Percentiles rank a stretch among this genome's conserved stretches.
Evolutionary conservation across 2,329 filamentous ascomycete genomes (phyloP).

Genomic region (Aspergillus intermedius): DNA sequence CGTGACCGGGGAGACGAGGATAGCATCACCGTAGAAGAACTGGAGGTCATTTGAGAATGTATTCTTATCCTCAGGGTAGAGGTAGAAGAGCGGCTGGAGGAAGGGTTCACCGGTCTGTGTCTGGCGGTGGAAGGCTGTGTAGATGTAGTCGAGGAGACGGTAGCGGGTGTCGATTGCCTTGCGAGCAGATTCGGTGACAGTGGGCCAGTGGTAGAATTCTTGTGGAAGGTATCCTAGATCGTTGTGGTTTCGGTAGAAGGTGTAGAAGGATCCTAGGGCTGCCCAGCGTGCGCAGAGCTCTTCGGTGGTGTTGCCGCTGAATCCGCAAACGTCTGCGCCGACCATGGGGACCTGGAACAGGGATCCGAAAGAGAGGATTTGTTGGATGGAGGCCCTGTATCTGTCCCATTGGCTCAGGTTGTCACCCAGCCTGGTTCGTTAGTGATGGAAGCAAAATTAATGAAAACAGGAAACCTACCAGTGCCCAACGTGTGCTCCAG

Average conservation of each 20-base stretch:
- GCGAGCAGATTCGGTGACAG: constrained; percentile 57
- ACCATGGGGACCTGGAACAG: constrained; percentile 64
- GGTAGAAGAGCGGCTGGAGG: constrained; percentile 65
- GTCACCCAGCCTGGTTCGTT: constrained; percentile 47
- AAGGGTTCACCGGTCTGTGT: constrained; percentile 57
- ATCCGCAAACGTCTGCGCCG: constrained; percentile 72
- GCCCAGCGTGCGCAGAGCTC: constrained; percentile 71
- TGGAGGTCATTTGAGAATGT: constrained; percentile 49
- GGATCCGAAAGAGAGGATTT: constrained; percentile 55
- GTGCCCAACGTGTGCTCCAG: constrained; percentile 54
- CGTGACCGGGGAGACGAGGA: constrained; percentile 53
- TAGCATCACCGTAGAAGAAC: constrained; percentile 53
- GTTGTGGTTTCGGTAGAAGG: constrained; percentile 73
- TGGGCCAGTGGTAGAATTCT: constrained; percentile 66
- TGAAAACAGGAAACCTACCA: constrained; percentile 36
- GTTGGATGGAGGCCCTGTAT: constrained; percentile 54
- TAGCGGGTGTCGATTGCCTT: constrained; percentile 69
- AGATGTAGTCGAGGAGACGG: constrained; percentile 70
- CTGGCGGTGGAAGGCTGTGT: constrained; percentile 62
- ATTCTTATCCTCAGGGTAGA: constrained; percentile 55
- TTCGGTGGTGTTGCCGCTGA: constrained; percentile 59
- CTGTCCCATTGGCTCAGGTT: constrained; percentile 54
- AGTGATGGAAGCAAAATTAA: not conserved
- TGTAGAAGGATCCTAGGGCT: constrained; percentile 63
- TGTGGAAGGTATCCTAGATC: constrained; percentile 49